phyloP scores from a whole-genome alignment of 2,329 filamentous ascomycete genomes.

The Botrytis deweyae region DNA sequence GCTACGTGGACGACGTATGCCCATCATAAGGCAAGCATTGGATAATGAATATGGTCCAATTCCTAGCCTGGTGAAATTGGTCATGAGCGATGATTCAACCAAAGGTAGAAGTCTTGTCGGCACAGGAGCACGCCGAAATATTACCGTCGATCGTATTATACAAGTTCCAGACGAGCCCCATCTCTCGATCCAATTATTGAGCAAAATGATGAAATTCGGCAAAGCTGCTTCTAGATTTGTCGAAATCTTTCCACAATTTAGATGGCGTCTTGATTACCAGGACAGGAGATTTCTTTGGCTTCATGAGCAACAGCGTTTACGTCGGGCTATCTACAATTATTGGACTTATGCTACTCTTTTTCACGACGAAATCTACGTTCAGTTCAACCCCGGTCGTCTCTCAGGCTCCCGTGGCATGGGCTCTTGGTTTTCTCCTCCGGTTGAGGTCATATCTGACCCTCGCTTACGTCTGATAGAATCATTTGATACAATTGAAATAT shows the following conservation, averaged over 20 bases:
- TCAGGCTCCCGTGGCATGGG: neutral
- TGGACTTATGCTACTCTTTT: slow-evolving; percentile 39
- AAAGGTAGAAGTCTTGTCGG: slow-evolving; percentile 34
- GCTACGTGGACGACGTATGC: slow-evolving; percentile 34
- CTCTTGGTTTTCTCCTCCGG: slow-evolving; percentile 24
- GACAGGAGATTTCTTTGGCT: slow-evolving; percentile 35
- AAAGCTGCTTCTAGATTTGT: slow-evolving; percentile 37
- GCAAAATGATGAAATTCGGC: slow-evolving; percentile 37
- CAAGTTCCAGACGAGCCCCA: slow-evolving; percentile 28
- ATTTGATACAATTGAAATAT: slow-evolving; percentile 33
- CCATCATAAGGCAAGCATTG: slow-evolving; percentile 32
- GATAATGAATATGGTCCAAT: slow-evolving; percentile 36
- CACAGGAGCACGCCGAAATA: slow-evolving; percentile 35
- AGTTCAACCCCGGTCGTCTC: slow-evolving; percentile 29
- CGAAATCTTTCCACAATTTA: slow-evolving; percentile 38
- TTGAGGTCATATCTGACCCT: slow-evolving; percentile 30
- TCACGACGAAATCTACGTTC: slow-evolving; percentile 36
- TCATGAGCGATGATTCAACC: slow-evolving; percentile 33
- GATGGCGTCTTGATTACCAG: slow-evolving; percentile 37
- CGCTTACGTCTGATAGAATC: slow-evolving; percentile 35
- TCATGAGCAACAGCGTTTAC: slow-evolving; percentile 35
- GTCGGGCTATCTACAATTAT: slow-evolving; percentile 37
- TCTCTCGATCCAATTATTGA: slow-evolving; percentile 35
- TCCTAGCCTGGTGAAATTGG: slow-evolving; percentile 35
- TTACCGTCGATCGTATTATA: slow-evolving; percentile 32